phyloP scores from a whole-genome alignment of 2,329 filamentous ascomycete genomes.

The Lomentospora prolificans region DNA sequence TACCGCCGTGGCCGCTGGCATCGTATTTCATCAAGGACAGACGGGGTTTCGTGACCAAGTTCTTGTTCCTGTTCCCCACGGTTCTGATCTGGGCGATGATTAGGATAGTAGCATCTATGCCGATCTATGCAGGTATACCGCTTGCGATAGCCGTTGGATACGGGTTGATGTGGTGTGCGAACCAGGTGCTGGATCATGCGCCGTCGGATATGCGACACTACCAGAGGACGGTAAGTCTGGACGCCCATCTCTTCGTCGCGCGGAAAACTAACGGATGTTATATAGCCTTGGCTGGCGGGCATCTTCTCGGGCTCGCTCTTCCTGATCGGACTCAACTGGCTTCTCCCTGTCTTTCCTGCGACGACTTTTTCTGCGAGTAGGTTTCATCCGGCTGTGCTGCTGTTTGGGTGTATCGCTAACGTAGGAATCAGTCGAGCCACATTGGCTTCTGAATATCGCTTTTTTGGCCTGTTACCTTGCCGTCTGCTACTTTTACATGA shows the following conservation, averaged over 20 bases:
- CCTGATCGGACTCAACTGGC: slow-evolving; percentile 67
- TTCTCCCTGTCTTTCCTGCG: slow-evolving; percentile 56
- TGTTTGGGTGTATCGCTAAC: slow-evolving; percentile 7
- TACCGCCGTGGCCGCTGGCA: slow-evolving; percentile 61
- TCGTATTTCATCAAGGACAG: slow-evolving; percentile 67
- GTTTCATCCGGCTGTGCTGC: slow-evolving; percentile 8
- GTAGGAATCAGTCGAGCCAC: slow-evolving; percentile 22
- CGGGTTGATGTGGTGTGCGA: slow-evolving; percentile 65
- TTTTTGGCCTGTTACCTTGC: slow-evolving; percentile 57
- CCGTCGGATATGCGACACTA: slow-evolving; percentile 82
- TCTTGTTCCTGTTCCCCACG: slow-evolving; percentile 86
- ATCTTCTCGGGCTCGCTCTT: slow-evolving; percentile 86
- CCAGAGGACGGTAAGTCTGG: slow-evolving; percentile 65
- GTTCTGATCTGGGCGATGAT: slow-evolving; percentile 62
- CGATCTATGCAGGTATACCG: slow-evolving; percentile 68
- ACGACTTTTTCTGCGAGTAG: slow-evolving; percentile 39
- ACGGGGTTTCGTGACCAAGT: slow-evolving; percentile 67
- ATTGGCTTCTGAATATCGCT: slow-evolving; percentile 67
- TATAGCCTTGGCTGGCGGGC: slow-evolving; percentile 78
- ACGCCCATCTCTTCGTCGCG: background rate
- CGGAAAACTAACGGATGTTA: background rate
- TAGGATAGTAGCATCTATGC: slow-evolving; percentile 62
- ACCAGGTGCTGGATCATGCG: slow-evolving; percentile 70
- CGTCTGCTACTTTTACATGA: slow-evolving; percentile 77
- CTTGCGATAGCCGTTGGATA: slow-evolving; percentile 56